Evolutionary conservation across 352 stramenopile genomes (phyloP).

Genomic region (Pythium coloratum): DNA sequence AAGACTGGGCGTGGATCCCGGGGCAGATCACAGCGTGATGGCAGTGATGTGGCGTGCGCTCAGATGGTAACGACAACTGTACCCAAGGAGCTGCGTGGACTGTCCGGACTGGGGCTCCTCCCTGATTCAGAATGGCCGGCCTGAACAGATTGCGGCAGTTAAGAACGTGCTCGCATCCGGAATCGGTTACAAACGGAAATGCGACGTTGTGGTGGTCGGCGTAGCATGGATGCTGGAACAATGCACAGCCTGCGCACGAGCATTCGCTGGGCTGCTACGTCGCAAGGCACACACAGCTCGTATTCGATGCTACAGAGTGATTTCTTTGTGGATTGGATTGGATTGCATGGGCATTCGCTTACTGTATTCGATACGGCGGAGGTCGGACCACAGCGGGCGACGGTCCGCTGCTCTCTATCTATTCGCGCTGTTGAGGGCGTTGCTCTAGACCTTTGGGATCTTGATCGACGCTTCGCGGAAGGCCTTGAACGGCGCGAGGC

Average conservation of each 20-base stretch:
- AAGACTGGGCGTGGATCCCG: background rate
- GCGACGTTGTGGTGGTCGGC: constrained; percentile 4
- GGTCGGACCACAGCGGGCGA: background rate
- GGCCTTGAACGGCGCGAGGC: constrained; percentile 69
- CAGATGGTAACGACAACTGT: background rate
- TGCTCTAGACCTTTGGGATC: constrained; percentile 65
- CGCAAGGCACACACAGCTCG: background rate
- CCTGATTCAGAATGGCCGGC: background rate
- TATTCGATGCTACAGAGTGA: background rate
- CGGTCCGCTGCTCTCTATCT: constrained; percentile 24
- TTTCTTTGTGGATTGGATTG: background rate
- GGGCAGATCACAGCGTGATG: too few relatives aligned
- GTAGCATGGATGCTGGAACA: background rate
- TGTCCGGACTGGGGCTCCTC: background rate
- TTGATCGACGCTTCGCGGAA: constrained; percentile 74
- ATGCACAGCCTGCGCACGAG: background rate
- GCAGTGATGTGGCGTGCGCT: background rate
- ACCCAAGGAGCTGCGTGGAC: background rate
- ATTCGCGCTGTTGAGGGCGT: constrained; percentile 5
- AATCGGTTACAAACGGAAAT: background rate
- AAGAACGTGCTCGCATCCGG: background rate
- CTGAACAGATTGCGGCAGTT: background rate
- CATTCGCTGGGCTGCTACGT: background rate
- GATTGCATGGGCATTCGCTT: constrained; percentile 5
- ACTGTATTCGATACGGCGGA: constrained; percentile 5